Percentiles rank a stretch among this genome's conserved stretches.
Conservation (phyloP, 2,329 filamentous ascomycete species). For the Aspergillus sp. region DNA sequence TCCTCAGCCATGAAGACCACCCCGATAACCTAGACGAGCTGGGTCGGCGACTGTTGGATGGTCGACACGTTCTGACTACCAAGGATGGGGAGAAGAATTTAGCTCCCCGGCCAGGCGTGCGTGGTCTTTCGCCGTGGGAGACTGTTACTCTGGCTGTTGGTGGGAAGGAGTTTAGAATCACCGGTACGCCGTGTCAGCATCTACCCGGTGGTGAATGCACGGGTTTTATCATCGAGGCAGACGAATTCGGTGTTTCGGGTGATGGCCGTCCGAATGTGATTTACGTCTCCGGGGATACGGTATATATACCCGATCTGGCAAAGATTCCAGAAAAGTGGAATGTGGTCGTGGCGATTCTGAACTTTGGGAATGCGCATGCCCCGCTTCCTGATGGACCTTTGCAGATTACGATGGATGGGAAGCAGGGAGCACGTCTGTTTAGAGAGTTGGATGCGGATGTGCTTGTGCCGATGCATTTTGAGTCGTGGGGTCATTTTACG, state of each 20-base stretch:
- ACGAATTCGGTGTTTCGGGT: constrained; percentile 32
- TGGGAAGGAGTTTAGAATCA: constrained; percentile 35
- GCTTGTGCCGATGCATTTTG: constrained; percentile 46
- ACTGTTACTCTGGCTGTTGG: constrained; percentile 21
- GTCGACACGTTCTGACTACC: constrained; percentile 44
- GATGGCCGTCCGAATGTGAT: constrained; percentile 42
- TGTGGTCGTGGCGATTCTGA: constrained; percentile 37
- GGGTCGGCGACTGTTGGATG: constrained; percentile 44
- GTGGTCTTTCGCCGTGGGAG: constrained; percentile 38
- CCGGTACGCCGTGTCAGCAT: constrained; percentile 42
- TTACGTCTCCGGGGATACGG: constrained; percentile 48
- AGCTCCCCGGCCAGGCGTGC: constrained; percentile 38
- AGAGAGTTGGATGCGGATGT: constrained; percentile 37
- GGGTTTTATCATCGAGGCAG: constrained; percentile 39
- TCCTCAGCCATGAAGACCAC: constrained; percentile 50
- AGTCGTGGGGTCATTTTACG: constrained; percentile 43
- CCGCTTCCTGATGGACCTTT: constrained; percentile 19
- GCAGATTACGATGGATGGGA: constrained; percentile 44
- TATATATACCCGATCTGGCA: constrained; percentile 41
- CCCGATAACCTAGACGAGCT: constrained; percentile 46
- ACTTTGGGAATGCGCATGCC: constrained; percentile 31
- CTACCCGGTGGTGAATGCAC: constrained; percentile 42
- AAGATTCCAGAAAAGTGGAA: constrained; percentile 33
- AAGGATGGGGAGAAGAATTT: constrained; percentile 43
- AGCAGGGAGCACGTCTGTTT: constrained; percentile 36